phyloP scores from a whole-genome alignment of 345 rosid genomes.

The Eucalyptus leucophloia region DNA sequence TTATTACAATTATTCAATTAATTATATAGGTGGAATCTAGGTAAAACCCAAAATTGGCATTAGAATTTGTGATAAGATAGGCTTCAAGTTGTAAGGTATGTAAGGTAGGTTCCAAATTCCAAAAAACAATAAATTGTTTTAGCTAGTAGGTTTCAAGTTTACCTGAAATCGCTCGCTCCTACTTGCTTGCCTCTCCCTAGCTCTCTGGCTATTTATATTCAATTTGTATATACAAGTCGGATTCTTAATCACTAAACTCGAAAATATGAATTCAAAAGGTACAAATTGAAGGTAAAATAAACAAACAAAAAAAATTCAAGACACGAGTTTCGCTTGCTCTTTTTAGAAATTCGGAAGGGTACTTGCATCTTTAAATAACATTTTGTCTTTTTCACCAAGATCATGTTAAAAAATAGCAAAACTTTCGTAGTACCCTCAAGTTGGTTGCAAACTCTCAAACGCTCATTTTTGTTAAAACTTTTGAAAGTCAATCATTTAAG shows the following conservation, averaged over 20 bases:
- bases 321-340: background rate
- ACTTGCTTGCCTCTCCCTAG: background rate
- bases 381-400: background rate
- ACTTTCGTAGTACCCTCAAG: background rate
- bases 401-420: background rate
- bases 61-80: too few relatives aligned
- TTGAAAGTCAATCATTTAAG: background rate
- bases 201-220: background rate
- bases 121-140: too few relatives aligned
- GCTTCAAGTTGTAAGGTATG: too few relatives aligned
- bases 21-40: too few relatives aligned
- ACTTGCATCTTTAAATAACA: background rate
- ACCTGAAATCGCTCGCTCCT: fast-evolving
- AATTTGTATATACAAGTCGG: background rate
- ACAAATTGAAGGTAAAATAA: background rate
- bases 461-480: background rate
- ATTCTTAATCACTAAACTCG: background rate
- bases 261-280: background rate
- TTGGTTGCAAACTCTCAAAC: background rate
- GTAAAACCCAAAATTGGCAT: fast-evolving
- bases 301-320: background rate
- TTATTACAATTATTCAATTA: too few relatives aligned
- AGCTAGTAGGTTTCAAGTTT: too few relatives aligned
- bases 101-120: fast-evolving
- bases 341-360: background rate